Conservation (phyloP, 1,284 basidiomycete species). For the Pyrrhoderma noxium region DNA sequence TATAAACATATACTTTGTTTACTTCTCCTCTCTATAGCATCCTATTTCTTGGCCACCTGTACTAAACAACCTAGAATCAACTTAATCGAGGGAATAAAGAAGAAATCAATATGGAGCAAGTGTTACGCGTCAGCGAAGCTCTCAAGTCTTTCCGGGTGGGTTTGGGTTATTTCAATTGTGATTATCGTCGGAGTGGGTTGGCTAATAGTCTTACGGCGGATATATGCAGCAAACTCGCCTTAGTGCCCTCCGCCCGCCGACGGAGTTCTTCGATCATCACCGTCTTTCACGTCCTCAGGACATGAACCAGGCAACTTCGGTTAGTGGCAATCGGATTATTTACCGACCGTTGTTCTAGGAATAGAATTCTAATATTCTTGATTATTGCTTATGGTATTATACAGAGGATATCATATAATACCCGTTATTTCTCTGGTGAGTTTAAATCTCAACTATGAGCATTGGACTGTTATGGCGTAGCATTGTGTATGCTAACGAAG, state of each 20-base stretch:
- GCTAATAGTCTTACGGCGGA: too few relatives aligned
- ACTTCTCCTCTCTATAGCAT: slow-evolving; percentile 3
- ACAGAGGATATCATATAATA: slow-evolving; percentile 91
- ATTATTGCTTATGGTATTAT: not conserved
- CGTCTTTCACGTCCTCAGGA: slow-evolving; percentile 78
- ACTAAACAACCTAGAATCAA: too few relatives aligned
- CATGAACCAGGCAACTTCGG: slow-evolving; percentile 61
- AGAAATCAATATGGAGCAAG: slow-evolving; percentile 41
- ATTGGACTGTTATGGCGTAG: not conserved
- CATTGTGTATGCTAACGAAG: not conserved
- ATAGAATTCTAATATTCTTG: not conserved
- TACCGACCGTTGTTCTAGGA: not conserved
- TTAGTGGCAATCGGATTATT: slow-evolving; percentile 30
- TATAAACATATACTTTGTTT: slow-evolving; percentile 7
- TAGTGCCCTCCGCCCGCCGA: slow-evolving; percentile 70
- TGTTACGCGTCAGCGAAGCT: slow-evolving; percentile 56
- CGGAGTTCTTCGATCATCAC: slow-evolving; percentile 87
- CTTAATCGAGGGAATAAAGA: too few relatives aligned
- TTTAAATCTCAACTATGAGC: not conserved
- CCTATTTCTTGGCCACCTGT: too few relatives aligned
- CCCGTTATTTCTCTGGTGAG: slow-evolving; percentile 81
- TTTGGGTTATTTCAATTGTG: too few relatives aligned
- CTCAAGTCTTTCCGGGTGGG: slow-evolving; percentile 68
- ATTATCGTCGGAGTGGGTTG: too few relatives aligned
- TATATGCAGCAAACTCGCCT: slow-evolving; percentile 67